Evolutionary conservation across 106 monocot species (phyloP), one percentile per base, ranked within the genome.

Genomic region (Platanthera zijinensis): DNA sequence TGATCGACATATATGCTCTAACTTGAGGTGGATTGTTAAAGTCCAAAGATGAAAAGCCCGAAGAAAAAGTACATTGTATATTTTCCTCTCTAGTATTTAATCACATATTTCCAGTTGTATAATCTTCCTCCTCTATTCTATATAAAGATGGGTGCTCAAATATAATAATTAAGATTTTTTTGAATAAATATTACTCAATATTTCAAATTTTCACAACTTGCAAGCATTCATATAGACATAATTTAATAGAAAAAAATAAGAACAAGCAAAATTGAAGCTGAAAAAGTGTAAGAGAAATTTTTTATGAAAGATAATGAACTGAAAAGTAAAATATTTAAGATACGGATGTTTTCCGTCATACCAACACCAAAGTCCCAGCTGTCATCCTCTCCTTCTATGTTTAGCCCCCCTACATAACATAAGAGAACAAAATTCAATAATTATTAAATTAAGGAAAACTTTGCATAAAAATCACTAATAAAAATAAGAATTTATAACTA

Each of bases 361-460:
- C 95, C 92, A 74, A 95, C 85, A 76, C 95, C 95, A 68, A 95
- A 95, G 68, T 95, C 95, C 92, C 92, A 95, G 79, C 92, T 92
- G 48, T 95, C 95, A 48, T 90, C 81, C 78, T 95, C 95, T 67
- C 95, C 95, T 85, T 95, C 95, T 51, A 95, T 76, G 74, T 90
- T 92, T 19, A 95, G 84, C 25, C 95, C 95, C 79, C 95, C 95
- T 95, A 79, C 69, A 85, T 73, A 9, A 63, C 46, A 32, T 11
- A 82, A 72, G 59, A 30, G 9, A 67, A 5, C 59, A 19, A 77
- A 5, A 52, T 39, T 76, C 67, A 73, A 48, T 70, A 70, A 48
- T 48, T 48, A 6, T 70, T 48, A 70, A 70, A 48, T 48, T 2
- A 47, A n/a, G 47, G 11, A 32, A 66, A 30, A 48, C 2, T 1